phyloP scores from a whole-genome alignment of 495 filamentous ascomycete species.

The Penicillium paradoxum region DNA sequence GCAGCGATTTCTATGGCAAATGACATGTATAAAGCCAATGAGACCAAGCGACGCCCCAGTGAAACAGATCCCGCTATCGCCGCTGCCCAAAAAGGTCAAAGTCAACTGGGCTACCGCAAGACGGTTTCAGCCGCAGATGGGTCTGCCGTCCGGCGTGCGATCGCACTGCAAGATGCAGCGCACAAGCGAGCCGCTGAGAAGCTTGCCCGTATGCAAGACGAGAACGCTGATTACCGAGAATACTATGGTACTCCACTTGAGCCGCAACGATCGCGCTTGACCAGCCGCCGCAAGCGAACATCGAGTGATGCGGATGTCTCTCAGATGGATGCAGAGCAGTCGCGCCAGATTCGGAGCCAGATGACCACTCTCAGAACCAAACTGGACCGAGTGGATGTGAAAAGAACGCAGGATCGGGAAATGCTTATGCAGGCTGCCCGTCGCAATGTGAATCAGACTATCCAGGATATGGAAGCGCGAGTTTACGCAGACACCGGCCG shows the following conservation, averaged over 20 bases:
- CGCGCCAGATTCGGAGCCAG: slow-evolving; percentile 69
- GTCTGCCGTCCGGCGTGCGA: slow-evolving; percentile 38
- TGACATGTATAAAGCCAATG: slow-evolving; percentile 67
- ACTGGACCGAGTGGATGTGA: slow-evolving; percentile 63
- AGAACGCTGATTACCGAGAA: slow-evolving; percentile 61
- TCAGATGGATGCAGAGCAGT: slow-evolving; percentile 60
- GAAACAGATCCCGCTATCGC: slow-evolving; percentile 22
- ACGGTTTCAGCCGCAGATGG: slow-evolving; percentile 30
- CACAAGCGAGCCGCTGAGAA: slow-evolving; percentile 80
- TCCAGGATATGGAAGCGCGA: slow-evolving; percentile 75
- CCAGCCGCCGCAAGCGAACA: slow-evolving; percentile 58
- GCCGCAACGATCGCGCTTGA: slow-evolving; percentile 47
- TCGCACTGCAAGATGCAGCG: slow-evolving; percentile 74
- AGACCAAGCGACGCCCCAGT: slow-evolving; percentile 35
- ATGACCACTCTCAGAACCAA: slow-evolving; percentile 71
- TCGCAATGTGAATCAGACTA: slow-evolving; percentile 72
- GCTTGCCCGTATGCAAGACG: slow-evolving; percentile 70
- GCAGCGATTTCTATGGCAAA: slow-evolving; percentile 85
- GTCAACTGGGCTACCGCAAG: slow-evolving; percentile 34
- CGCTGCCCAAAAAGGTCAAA: slow-evolving; percentile 39
- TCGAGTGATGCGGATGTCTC: slow-evolving; percentile 62
- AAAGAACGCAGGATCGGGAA: slow-evolving; percentile 70
- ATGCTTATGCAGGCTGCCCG: slow-evolving; percentile 72
- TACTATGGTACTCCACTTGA: slow-evolving; percentile 63
- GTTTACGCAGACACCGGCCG: slow-evolving; percentile 74